Evolutionary conservation across 331 rosid genomes (phyloP), one percentile per base, ranked within the genome.

Genomic region (Erythrophleum ivorense): DNA sequence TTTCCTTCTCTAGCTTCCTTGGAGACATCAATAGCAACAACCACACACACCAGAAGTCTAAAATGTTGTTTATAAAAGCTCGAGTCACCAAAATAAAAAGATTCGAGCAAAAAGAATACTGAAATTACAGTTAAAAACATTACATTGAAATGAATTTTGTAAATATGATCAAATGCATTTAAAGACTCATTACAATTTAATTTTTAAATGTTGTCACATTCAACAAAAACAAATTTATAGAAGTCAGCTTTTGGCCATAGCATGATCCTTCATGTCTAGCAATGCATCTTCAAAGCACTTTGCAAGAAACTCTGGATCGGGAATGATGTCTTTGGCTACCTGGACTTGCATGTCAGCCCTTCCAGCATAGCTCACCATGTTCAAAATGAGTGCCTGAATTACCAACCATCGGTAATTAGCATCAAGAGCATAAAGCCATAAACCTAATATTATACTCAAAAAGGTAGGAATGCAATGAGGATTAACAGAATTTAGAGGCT

Each of bases 271-370:
- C 98, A 93, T 84, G 76, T 91, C 92, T 66, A 88, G 80, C 78
- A 93, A 90, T 63, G 97, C 98, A 53, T 93, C 93, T 78, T 95
- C 97, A 68, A 95, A 93, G 85, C 94, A 95, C 82, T 90, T 87
- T 0, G 94, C 97, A 36, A 95, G 96, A 88, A 90, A 88, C 31
- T 88, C 88, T 1, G 96, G 97, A 81, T 95, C 99, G 0, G 94
- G 97, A 31, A 93, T 93, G 83, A 95, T 87, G 48, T 95, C 96
- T 85, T 95, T 95, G 73, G 98, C 94, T 86, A 95, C 99, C 87
- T 88, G 87, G 67, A 95, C 89, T 83, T 95, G 98, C 98, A 95
- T 89, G 77, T 95, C 98, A 38, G 97, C 99, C 78, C 80, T 86
- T 63, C 94, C 98, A 63, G 84, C 98, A 79, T 95, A 95, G 86